phyloP scores from a whole-genome alignment of 805 yeast genomes.

The Tetrapisispora iriomotensis region DNA sequence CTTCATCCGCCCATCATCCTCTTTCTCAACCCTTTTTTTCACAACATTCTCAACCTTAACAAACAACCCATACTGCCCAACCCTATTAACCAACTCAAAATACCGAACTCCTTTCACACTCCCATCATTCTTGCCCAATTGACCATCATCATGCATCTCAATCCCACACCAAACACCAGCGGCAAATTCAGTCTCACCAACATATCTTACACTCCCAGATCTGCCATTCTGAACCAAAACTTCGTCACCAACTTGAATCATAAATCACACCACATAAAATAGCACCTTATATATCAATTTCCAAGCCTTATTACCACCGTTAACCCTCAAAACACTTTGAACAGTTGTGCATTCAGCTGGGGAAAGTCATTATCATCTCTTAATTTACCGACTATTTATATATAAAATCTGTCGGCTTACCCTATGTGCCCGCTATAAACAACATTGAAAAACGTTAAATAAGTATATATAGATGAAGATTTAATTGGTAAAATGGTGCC shows the following conservation, averaged over 20 bases:
- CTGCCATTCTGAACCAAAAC: conserved; percentile 32
- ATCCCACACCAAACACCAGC: conserved; percentile 74
- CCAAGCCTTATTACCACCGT: too few species aligned
- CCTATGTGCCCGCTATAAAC: too few species aligned
- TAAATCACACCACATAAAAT: too few species aligned
- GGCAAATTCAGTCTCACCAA: conserved; percentile 50
- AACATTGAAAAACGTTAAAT: too few species aligned
- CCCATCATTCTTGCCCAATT: conserved; percentile 79
- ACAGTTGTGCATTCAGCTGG: too few species aligned
- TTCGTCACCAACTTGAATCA: conserved; percentile 18
- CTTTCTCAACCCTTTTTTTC: neutral
- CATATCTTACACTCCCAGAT: conserved; percentile 38
- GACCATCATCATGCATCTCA: conserved; percentile 48
- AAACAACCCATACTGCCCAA: neutral
- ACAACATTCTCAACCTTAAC: neutral
- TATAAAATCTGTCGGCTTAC: too few species aligned
- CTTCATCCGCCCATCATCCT: conserved; percentile 11
- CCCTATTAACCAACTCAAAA: conserved; percentile 37
- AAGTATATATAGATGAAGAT: too few species aligned
- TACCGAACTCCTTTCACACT: conserved; percentile 48
- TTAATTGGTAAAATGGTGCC: too few species aligned
- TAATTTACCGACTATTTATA: too few species aligned
- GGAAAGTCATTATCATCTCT: too few species aligned
- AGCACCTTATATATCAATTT: too few species aligned
- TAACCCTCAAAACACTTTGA: too few species aligned